Base-by-base conservation (phyloP, 345 rosid species). In the Angophora floribunda region DNA sequence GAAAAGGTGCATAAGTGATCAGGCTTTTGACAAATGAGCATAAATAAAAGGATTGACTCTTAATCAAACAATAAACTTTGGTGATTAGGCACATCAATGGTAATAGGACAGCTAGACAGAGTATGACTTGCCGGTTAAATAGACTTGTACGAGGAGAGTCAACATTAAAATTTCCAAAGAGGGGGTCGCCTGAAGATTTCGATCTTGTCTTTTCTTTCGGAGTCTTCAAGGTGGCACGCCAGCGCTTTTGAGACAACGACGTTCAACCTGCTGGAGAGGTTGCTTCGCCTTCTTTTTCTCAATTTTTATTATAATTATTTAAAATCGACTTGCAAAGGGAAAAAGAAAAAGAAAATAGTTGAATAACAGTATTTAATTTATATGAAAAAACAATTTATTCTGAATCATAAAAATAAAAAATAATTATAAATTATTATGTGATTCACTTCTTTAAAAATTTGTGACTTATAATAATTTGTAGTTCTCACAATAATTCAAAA, bases 1-100 rank as follows among this genome's bases (percentile, higher is more conserved):
- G 70, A 28, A n/a, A 13, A 63, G 3, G 36, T 13, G 36, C 8
- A 13, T 1, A 1, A 6, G 0, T 4, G 8, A n/a, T 63, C n/a
- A 6, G 16, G 70, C 4, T 63, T n/a, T 63, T 4, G 30, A n/a
- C 2, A 2, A 28, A 3, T 0, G 30, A 1, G 28, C 13, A 59
- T 2, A 59, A 59, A 26, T 59, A 24, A 59, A 26, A 59, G 30
- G 65, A 59, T 26, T 1, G 14, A n/a, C 32, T 61, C 30, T 11
- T 61, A n/a, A 61, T 61, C 16, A 6, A 61, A 61, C 13, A 8
- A 22, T 22, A 22, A 22, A 11, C 32, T n/a, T n/a, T 6, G 75
- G 36, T 32, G 36, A 7, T 32, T n/a, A n/a, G 75, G 75, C 41
- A 63, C 17, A 13, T 63, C 41, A n/a, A 63, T 14, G 30, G 41